A percentile compares a stretch with the other conserved stretches of the same genome.
These are phyloP conservation scores for Syzygium aqueum DNA, from an alignment of 345 rosid genomes.

Conservation along the genomic window DNA sequence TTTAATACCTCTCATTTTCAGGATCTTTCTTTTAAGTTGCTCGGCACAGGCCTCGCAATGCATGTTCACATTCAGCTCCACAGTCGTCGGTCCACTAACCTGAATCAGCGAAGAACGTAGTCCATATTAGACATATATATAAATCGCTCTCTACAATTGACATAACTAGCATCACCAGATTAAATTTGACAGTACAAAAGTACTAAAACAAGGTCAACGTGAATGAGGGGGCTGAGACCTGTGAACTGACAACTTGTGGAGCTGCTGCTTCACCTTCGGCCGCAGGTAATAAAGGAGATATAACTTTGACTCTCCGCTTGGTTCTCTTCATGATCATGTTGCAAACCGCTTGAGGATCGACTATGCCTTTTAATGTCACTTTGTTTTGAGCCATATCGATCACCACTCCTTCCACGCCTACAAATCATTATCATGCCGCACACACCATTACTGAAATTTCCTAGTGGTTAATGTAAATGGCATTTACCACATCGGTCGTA, in stretches of 20 bases:
- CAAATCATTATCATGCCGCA: background rate
- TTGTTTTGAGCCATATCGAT: constrained; percentile 70
- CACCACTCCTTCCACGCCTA: constrained; percentile 79
- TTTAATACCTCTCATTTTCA: constrained; percentile 80
- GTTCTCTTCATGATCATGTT: constrained; percentile 66
- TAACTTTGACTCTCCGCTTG: constrained; percentile 60
- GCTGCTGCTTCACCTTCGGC: constrained; percentile 69
- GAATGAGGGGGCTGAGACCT: constrained; percentile 16
- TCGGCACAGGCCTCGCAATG: constrained; percentile 95
- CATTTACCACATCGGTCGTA: background rate
- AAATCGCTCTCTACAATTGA: background rate
- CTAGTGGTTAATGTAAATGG: background rate
- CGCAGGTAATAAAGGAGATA: constrained; percentile 67
- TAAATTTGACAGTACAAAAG: background rate
- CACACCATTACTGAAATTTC: background rate
- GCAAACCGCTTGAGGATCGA: constrained; percentile 79
- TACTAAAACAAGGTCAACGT: background rate
- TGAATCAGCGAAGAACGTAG: background rate
- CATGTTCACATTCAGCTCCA: constrained; percentile 86
- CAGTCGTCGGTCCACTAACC: constrained; percentile 53
- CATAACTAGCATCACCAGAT: background rate
- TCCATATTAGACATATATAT: background rate
- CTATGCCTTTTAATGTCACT: constrained; percentile 66
- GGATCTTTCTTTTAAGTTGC: constrained; percentile 74
- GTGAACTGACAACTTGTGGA: constrained; percentile 56